phyloP scores from a whole-genome alignment of 2,329 filamentous ascomycete species.

The Metarhizium sp. region DNA sequence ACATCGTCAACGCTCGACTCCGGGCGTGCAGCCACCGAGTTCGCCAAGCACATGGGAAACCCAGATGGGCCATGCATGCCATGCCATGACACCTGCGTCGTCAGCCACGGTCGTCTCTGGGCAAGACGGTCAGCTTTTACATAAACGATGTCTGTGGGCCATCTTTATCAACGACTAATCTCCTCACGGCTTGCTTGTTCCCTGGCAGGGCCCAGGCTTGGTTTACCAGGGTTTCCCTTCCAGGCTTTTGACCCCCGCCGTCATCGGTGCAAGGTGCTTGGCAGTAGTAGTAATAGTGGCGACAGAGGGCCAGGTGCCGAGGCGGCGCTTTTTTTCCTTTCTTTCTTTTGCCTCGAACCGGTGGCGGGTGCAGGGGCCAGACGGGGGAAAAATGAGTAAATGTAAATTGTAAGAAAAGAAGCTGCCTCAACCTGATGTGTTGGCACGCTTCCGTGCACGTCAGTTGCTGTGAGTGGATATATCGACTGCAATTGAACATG shows the following conservation, averaged over 20 bases:
- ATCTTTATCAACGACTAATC: too few relatives aligned
- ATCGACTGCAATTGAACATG: neutral
- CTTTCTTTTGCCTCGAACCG: neutral
- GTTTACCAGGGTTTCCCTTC: conserved; percentile 2
- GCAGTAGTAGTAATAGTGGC: conserved; percentile 3
- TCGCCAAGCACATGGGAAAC: neutral
- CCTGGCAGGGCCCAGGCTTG: conserved; percentile 3
- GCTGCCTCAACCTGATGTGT: neutral
- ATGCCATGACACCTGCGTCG: neutral
- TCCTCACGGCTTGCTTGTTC: neutral
- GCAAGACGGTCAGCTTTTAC: too few relatives aligned
- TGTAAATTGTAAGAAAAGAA: neutral
- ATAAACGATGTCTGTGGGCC: too few relatives aligned
- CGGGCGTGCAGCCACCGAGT: neutral
- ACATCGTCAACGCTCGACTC: neutral
- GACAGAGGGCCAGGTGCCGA: too few relatives aligned
- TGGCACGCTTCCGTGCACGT: neutral
- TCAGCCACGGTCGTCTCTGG: neutral
- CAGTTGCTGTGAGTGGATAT: neutral
- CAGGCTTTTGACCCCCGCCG: conserved; percentile 1
- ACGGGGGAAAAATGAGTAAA: neutral
- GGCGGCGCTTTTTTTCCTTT: neutral
- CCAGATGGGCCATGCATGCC: neutral
- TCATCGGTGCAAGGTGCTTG: conserved; percentile 8
- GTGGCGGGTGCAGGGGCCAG: neutral